phyloP scores from a whole-genome alignment of 306 rosid genomes.

The Prunus fruticosa region DNA sequence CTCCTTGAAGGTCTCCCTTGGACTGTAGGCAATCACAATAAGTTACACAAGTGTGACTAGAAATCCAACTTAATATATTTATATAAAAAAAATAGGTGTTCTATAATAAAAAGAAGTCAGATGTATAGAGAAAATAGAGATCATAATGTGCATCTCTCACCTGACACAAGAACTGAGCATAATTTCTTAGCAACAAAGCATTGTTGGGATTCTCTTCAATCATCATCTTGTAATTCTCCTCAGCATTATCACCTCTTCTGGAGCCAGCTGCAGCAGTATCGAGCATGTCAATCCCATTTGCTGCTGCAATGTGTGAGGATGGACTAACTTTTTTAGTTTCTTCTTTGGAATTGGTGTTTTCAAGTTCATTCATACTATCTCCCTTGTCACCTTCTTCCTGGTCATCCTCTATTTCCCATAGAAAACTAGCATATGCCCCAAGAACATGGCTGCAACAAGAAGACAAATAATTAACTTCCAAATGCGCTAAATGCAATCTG shows the following conservation, averaged over 20 bases:
- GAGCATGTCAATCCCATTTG: slow-evolving; percentile 25
- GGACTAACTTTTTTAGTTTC: slow-evolving; percentile 10
- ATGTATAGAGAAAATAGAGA: slow-evolving; percentile 7
- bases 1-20: slow-evolving; percentile 61
- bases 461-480: neutral
- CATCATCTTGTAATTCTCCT: slow-evolving; percentile 53
- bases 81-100: neutral
- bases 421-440: slow-evolving; percentile 83
- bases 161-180: slow-evolving; percentile 69
- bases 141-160: slow-evolving; percentile 33
- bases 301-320: slow-evolving; percentile 15
- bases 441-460: slow-evolving; percentile 61
- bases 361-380: slow-evolving; percentile 8
- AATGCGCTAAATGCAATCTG: neutral
- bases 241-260: slow-evolving; percentile 25
- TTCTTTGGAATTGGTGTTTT: slow-evolving; percentile 10
- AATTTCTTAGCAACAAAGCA: slow-evolving; percentile 61
- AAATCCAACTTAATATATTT: neutral
- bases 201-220: slow-evolving; percentile 52
- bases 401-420: slow-evolving; percentile 62
- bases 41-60: neutral
- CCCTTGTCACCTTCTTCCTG: slow-evolving; percentile 31
- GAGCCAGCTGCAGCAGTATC: slow-evolving; percentile 18
- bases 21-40: slow-evolving; percentile 45
- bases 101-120: neutral